phyloP scores from a whole-genome alignment of 1,139 yeast genomes.

The Entelexis sorbosivorans region DNA sequence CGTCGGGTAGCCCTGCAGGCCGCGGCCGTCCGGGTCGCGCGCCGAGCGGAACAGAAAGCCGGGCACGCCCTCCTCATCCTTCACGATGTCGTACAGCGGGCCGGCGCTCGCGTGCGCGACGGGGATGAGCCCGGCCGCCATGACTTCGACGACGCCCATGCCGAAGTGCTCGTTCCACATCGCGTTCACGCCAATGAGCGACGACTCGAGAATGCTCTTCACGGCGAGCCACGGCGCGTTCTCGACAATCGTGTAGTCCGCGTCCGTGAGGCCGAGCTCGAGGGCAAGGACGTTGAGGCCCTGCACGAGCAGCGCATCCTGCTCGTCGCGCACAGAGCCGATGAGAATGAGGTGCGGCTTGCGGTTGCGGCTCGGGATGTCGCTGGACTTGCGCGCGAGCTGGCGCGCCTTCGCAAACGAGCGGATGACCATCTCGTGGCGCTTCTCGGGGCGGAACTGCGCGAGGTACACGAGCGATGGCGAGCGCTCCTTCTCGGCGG shows the following conservation, averaged over 20 bases:
- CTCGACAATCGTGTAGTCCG: slow-evolving; percentile 51
- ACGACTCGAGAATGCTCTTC: slow-evolving; percentile 41
- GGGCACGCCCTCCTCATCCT: slow-evolving; percentile 36
- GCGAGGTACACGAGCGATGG: slow-evolving; percentile 67
- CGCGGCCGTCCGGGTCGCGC: slow-evolving; percentile 44
- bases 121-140: slow-evolving; percentile 79
- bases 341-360: slow-evolving; percentile 49
- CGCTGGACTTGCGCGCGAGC: slow-evolving; percentile 13
- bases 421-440: slow-evolving; percentile 59
- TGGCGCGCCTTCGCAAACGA: slow-evolving; percentile 48
- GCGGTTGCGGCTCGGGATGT: slow-evolving; percentile 14
- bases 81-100: slow-evolving; percentile 76
- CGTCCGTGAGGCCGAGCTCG: slow-evolving; percentile 40
- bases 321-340: slow-evolving; percentile 70
- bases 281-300: slow-evolving; percentile 39
- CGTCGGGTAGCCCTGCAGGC: slow-evolving; percentile 29
- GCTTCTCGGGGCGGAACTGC: slow-evolving; percentile 91
- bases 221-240: slow-evolving; percentile 68
- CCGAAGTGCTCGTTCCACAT: slow-evolving; percentile 99
- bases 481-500: slow-evolving; percentile 32
- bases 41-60: slow-evolving; percentile 68
- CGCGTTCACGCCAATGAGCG: slow-evolving; percentile 77
- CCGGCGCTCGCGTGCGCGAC: slow-evolving; percentile 93
- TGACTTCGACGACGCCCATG: slow-evolving; percentile 81
- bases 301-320: slow-evolving; percentile 53